Conservation (phyloP, 2,329 filamentous ascomycete genomes). For the Xylariales sp. region DNA sequence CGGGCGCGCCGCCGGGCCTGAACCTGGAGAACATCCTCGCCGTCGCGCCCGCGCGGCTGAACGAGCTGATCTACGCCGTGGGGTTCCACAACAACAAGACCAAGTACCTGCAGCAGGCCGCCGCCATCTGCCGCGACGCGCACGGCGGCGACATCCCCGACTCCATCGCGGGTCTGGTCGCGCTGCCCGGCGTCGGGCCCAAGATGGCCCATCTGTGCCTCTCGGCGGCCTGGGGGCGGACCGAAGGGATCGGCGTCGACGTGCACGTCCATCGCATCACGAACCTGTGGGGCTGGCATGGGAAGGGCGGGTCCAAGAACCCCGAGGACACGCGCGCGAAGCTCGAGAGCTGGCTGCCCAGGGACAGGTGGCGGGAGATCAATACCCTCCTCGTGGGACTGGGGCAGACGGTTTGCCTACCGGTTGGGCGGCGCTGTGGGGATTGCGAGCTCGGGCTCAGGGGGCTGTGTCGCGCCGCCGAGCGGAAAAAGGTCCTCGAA, state of each 20-base stretch:
- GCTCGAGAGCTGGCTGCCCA: conserved; percentile 85
- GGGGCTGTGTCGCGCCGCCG: conserved; percentile 80
- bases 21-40: conserved; percentile 82
- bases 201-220: conserved; percentile 96
- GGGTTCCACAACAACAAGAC: conserved; percentile 98
- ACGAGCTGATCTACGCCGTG: conserved; percentile 82
- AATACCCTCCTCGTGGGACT: conserved; percentile 89
- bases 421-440: conserved; percentile 82
- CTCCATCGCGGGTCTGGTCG: conserved; percentile 78
- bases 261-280: conserved; percentile 96
- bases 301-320: conserved; percentile 66
- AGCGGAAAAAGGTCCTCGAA: conserved; percentile 70
- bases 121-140: conserved; percentile 76
- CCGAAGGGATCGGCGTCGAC: conserved; percentile 88
- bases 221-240: conserved; percentile 73
- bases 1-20: conserved; percentile 64
- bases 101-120: conserved; percentile 80
- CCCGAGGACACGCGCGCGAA: conserved; percentile 84
- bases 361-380: conserved; percentile 89
- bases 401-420: conserved; percentile 87
- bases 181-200: conserved; percentile 87
- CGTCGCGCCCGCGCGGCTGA: conserved; percentile 72
- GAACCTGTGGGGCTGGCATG: conserved; percentile 93
- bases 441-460: conserved; percentile 83
- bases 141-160: conserved; percentile 82